Conservation (phyloP, 1,284 basidiomycete genomes). For the Heliocybe sulcata region DNA sequence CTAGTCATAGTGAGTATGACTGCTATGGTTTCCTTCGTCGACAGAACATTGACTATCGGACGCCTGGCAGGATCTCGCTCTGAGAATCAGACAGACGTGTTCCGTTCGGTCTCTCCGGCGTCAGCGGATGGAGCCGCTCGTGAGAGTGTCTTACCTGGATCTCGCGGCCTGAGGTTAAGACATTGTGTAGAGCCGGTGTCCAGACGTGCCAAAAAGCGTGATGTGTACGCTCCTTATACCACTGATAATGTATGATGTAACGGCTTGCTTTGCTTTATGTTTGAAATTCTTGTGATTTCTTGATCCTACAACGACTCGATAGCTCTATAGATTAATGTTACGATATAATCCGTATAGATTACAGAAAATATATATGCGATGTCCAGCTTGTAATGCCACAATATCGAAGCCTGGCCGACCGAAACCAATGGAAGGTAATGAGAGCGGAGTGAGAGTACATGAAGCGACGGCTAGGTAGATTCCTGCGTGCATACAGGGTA, state of each 20-base stretch:
- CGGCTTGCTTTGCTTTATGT: neutral
- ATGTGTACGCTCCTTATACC: neutral
- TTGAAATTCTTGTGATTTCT: neutral
- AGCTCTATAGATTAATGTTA: neutral
- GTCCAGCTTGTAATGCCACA: no score
- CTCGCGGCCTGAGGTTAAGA: neutral
- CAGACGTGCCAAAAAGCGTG: neutral
- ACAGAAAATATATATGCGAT: no score
- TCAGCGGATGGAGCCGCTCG: neutral
- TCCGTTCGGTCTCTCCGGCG: neutral
- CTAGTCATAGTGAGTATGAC: neutral
- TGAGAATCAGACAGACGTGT: neutral
- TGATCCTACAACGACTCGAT: no score
- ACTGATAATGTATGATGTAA: neutral
- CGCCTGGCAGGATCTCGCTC: neutral
- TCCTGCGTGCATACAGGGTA: no score
- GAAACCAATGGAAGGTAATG: no score
- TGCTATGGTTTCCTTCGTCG: neutral
- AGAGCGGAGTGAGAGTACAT: no score
- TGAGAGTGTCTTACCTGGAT: neutral
- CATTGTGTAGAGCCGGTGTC: neutral
- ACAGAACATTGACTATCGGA: neutral
- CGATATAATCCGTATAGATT: no score
- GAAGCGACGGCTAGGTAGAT: no score
- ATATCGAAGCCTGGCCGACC: no score